Evolutionary conservation across 75 land plant species (phyloP), one percentile per base, ranked within the genome.

Genomic region (Cunninghamia lanceolata): DNA sequence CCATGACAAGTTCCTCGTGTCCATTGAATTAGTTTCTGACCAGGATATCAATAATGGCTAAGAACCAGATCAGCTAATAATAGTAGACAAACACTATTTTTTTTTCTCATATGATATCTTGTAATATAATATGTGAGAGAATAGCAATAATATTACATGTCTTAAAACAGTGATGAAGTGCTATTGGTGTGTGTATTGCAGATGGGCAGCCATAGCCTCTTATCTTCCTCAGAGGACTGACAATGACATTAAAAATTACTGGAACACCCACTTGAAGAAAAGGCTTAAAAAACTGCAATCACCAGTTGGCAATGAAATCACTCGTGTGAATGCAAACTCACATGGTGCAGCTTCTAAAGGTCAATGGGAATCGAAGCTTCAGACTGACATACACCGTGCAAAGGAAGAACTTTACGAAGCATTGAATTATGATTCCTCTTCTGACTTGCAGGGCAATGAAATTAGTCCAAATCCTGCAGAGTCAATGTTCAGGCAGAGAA

Each of bases 141-240:
- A 42, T 83, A 40, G 39, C n/a, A 8, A 63, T 0, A 25, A 17
- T 68, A 19, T 85, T 74, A 42, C 63, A 45, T 50, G 17, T 36
- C 46, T 0, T 2, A 25, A 66, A 21, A 1, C 15, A 15, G 19
- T 43, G 45, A 0, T 36, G 4, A 82, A 40, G 85, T 42, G 50
- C 30, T 36, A 13, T 28, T 21, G 25, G 56, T 46, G 14, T 52
- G n/a, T 39, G 28, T 14, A 21, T 84, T 42, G 35, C 87, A 93
- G 94, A 88, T 93, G 94, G 93, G 94, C 93, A 59, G 93, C 94
- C 21, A 93, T 93, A 81, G 94, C 94, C 59, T 93, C 94, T 1
- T 93, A 92, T 83, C 94, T 93, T 54, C 93, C 94, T 36, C 94
- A 93, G 50, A 91, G 94, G 83, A 93, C 94, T 32, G 93, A 93